These are phyloP conservation scores for Conticribra guillardii DNA, from an alignment of 108 stramenopile species.

Conservation along the genomic window DNA sequence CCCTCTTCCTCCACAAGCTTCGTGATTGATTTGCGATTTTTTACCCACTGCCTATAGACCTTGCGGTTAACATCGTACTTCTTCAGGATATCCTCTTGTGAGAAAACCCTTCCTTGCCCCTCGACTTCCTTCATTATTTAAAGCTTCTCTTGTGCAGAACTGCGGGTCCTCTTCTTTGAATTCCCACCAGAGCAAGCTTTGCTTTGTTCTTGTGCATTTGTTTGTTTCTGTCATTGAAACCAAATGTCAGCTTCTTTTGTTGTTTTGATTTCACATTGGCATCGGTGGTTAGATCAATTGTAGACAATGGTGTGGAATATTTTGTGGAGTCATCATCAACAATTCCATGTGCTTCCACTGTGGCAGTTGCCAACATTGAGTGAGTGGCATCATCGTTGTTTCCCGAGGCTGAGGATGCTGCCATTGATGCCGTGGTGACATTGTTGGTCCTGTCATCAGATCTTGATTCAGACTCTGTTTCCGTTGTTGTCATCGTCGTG, in stretches of 20 bases:
- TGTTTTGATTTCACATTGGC: neutral
- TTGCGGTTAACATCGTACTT: neutral
- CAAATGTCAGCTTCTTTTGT: neutral
- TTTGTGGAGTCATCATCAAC: neutral
- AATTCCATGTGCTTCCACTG: neutral
- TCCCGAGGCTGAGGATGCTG: too few relatives aligned
- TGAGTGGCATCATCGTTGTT: too few relatives aligned
- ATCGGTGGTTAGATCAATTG: neutral
- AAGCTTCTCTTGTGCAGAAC: neutral
- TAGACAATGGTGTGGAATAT: neutral
- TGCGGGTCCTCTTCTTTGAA: too few relatives aligned
- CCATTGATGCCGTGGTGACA: too few relatives aligned
- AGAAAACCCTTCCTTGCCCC: neutral
- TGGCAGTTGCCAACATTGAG: too few relatives aligned
- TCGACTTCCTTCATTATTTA: neutral
- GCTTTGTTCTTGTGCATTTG: neutral
- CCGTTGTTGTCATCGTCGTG: too few relatives aligned
- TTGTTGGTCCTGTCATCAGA: too few relatives aligned
- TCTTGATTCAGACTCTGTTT: too few relatives aligned
- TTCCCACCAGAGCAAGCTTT: neutral
- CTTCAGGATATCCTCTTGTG: neutral
- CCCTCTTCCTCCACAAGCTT: neutral
- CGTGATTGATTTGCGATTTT: neutral
- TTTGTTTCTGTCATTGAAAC: neutral
- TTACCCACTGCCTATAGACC: neutral